These are phyloP conservation scores for Mycosphaerelloides madeirae DNA, from an alignment of 2,329 filamentous ascomycete species.

Conservation along the genomic window DNA sequence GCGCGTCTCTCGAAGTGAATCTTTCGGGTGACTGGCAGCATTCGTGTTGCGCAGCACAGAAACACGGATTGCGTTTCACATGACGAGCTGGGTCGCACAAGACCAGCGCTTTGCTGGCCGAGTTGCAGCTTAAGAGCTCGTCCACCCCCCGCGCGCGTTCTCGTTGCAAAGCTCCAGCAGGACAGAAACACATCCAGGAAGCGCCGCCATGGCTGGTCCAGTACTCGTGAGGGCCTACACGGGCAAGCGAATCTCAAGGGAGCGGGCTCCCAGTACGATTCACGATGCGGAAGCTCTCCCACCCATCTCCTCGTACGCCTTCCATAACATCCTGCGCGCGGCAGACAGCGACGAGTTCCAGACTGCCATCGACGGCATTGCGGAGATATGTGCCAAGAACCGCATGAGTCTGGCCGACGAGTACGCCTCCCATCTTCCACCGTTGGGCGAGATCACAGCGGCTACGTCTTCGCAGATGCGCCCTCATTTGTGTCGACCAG, in stretches of 20 bases:
- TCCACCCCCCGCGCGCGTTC: background rate
- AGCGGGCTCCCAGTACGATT: constrained; percentile 1
- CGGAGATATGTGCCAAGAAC: constrained; percentile 59
- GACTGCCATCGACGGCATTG: constrained; percentile 56
- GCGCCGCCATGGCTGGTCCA: constrained; percentile 35
- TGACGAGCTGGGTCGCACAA: no score
- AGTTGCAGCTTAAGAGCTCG: background rate
- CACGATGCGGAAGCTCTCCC: constrained; percentile 23
- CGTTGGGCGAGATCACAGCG: constrained; percentile 52
- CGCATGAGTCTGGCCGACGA: constrained; percentile 59
- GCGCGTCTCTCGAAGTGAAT: background rate
- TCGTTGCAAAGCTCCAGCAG: background rate
- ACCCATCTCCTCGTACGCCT: constrained; percentile 30
- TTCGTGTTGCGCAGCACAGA: no score
- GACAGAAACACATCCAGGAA: background rate
- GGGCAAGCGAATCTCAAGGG: constrained; percentile 10
- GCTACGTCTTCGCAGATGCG: constrained; percentile 14
- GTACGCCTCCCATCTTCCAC: constrained; percentile 58
- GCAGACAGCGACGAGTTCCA: constrained; percentile 49
- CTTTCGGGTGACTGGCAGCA: background rate
- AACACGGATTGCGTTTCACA: no score
- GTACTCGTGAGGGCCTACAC: constrained; percentile 37
- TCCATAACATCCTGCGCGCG: constrained; percentile 30
- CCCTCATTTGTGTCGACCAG: constrained; percentile 19
- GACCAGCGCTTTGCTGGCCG: constrained; percentile 10